Evolutionary conservation across 2,329 filamentous ascomycete species (phyloP), one percentile per base, ranked within the genome.

Genomic region (Botrytis fragariae): DNA sequence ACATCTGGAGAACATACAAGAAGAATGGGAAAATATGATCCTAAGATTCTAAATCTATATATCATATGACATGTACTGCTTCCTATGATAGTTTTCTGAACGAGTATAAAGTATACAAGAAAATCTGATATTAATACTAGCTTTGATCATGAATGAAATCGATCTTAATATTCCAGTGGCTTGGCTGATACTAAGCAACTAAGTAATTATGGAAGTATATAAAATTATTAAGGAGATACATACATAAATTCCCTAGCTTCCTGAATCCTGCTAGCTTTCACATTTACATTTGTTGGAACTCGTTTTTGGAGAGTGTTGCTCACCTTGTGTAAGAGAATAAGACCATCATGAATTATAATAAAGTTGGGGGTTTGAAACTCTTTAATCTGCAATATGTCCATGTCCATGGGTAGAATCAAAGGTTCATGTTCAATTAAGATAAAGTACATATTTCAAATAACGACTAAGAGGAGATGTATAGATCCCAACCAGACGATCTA

Each of bases 191-290:
- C 25, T 1, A 54, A n/a, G 25, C 48, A 16, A 16, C 6, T 7
- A 16, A 54, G 2, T 12, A 16, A 16, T 5, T 54, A n/a, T 16
- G 25, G 25, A n/a, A 57, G 51, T 9, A 32, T 57, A 8, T 0
- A 57, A 6, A 29, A 4, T 18, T 7, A 16, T 29, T 29, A 14
- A 7, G n/a, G 0, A 6, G 7, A 29, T 57, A 0, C 32, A 3
- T 18, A 9, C 3, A 29, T 1, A 16, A 29, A 29, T 18, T 14
- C 18, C 6, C 8, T 18, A 32, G 51, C 51, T 54, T 54, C 14
- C 44, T 22, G 44, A 10, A 22, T 44, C 44, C 25, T 16, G n/a
- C 14, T 18, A 54, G n/a, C 51, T 57, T 57, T 57, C 14, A 32
- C n/a, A 18, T 57, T 18, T 29, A 57, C 29, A 29, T 29, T 54